These are phyloP conservation scores for Trichoderma asperellum DNA, from an alignment of 2,329 filamentous ascomycete genomes.

Conservation along the genomic window DNA sequence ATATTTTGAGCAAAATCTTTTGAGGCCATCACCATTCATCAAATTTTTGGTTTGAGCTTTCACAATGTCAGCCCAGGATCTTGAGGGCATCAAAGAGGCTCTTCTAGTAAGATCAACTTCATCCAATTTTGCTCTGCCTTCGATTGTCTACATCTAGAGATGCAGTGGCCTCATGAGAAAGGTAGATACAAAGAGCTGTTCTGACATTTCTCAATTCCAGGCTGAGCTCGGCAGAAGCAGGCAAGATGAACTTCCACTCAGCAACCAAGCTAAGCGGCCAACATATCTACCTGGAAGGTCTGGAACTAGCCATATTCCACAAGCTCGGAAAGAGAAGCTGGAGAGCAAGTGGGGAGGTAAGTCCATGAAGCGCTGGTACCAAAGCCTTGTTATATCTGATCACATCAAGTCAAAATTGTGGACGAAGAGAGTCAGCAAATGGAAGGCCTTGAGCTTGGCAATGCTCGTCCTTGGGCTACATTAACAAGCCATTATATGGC, in stretches of 20 bases:
- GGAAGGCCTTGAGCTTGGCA: conserved; percentile 32
- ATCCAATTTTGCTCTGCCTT: neutral
- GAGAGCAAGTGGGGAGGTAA: conserved; percentile 34
- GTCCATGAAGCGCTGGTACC: neutral
- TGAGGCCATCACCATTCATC: neutral
- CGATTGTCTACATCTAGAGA: too few species aligned
- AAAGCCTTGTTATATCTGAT: neutral
- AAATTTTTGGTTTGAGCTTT: neutral
- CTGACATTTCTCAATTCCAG: conserved; percentile 23
- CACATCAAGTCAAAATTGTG: conserved; percentile 29
- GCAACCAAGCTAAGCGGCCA: conserved; percentile 29
- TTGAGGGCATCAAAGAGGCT: neutral
- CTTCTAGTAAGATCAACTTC: neutral
- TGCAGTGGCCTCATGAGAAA: neutral
- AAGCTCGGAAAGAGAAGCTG: conserved; percentile 27
- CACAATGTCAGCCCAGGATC: neutral
- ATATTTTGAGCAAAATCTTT: neutral
- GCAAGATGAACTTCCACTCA: conserved; percentile 35
- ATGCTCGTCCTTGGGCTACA: conserved; percentile 34
- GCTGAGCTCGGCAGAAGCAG: conserved; percentile 34
- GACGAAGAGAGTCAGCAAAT: conserved; percentile 35
- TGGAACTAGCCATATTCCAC: conserved; percentile 28
- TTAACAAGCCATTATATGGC: conserved; percentile 25
- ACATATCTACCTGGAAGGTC: conserved; percentile 30
- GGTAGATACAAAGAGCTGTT: neutral